Conservation (phyloP, 768 basidiomycete species). For the Podaxis carcinomalis region DNA sequence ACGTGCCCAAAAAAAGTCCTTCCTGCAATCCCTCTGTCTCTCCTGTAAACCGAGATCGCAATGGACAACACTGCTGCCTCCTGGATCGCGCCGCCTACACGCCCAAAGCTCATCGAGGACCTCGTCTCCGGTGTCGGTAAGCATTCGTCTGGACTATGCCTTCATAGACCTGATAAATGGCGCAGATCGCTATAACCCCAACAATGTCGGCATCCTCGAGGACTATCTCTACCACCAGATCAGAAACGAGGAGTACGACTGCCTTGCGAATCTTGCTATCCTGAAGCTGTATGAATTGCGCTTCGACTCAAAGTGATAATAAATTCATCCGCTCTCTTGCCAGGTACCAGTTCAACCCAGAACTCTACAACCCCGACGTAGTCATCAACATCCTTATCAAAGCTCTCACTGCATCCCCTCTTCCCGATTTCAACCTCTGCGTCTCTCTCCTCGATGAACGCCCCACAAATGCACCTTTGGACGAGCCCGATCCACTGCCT, state of each 20-base stretch:
- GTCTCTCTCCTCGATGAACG: constrained; percentile 88
- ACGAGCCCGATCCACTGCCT: constrained; percentile 82
- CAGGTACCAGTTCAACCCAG: constrained; percentile 95
- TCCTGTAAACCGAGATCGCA: constrained; percentile 12
- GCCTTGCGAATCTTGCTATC: constrained; percentile 92
- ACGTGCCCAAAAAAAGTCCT: constrained; percentile 28
- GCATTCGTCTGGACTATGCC: constrained; percentile 21
- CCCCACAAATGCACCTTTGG: constrained; percentile 45
- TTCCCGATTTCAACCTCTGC: constrained; percentile 93
- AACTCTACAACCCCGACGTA: constrained; percentile 89
- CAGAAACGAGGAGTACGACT: constrained; percentile 87
- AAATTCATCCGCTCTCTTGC: not conserved
- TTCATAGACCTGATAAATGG: constrained; percentile 5
- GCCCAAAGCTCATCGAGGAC: constrained; percentile 85
- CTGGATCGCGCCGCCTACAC: constrained; percentile 73
- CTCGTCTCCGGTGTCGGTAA: constrained; percentile 87
- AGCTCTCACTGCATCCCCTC: constrained; percentile 77
- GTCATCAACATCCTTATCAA: constrained; percentile 94
- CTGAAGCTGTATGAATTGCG: constrained; percentile 65
- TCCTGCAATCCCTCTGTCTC: not conserved
- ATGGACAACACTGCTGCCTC: constrained; percentile 42
- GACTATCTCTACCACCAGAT: constrained; percentile 97
- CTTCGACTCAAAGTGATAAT: constrained; percentile 16
- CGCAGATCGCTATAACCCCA: constrained; percentile 94
- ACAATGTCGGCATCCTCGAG: constrained; percentile 89